These are phyloP conservation scores for Endocalyx cinctus DNA, from an alignment of 2,329 filamentous ascomycete genomes.

Conservation along the genomic window DNA sequence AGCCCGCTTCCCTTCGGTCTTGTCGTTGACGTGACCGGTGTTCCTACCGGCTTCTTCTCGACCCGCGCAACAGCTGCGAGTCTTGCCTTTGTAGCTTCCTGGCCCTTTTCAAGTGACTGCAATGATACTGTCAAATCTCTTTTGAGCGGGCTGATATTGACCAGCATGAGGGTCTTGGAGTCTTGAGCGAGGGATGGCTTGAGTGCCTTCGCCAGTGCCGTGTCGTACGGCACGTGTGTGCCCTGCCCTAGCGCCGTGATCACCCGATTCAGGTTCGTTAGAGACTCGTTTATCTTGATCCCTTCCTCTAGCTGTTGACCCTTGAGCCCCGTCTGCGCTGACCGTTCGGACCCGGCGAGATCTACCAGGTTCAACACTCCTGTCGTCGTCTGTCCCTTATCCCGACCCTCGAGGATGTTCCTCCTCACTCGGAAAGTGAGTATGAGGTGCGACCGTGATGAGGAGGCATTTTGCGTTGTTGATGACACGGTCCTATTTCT, in stretches of 20 bases:
- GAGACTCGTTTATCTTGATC: slow-evolving; percentile 90
- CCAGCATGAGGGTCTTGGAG: slow-evolving; percentile 96
- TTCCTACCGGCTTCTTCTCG: too few species aligned
- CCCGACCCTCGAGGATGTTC: slow-evolving; percentile 48
- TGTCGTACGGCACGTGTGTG: slow-evolving; percentile 84
- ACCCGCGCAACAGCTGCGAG: too few species aligned
- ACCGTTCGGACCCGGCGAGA: slow-evolving; percentile 81
- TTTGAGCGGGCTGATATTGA: slow-evolving; percentile 90
- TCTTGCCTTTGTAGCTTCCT: slow-evolving; percentile 13
- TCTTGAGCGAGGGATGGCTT: slow-evolving; percentile 90
- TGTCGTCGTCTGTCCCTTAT: slow-evolving; percentile 73
- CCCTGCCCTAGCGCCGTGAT: slow-evolving; percentile 83
- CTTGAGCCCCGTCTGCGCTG: slow-evolving; percentile 76
- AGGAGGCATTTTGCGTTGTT: slow-evolving; percentile 88
- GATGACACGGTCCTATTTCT: slow-evolving; percentile 83
- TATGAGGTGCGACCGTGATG: slow-evolving; percentile 89
- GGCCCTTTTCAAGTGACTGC: slow-evolving; percentile 14
- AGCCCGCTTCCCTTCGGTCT: too few species aligned
- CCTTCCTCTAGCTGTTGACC: slow-evolving; percentile 87
- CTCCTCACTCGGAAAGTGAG: slow-evolving; percentile 48
- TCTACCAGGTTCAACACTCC: slow-evolving; percentile 92
- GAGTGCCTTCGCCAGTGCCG: slow-evolving; percentile 87
- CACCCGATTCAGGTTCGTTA: slow-evolving; percentile 86
- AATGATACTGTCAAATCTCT: slow-evolving; percentile 57
- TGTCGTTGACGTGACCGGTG: too few species aligned